Evolutionary conservation across 768 basidiomycete genomes (phyloP).

Genomic region (Imleria badia): DNA sequence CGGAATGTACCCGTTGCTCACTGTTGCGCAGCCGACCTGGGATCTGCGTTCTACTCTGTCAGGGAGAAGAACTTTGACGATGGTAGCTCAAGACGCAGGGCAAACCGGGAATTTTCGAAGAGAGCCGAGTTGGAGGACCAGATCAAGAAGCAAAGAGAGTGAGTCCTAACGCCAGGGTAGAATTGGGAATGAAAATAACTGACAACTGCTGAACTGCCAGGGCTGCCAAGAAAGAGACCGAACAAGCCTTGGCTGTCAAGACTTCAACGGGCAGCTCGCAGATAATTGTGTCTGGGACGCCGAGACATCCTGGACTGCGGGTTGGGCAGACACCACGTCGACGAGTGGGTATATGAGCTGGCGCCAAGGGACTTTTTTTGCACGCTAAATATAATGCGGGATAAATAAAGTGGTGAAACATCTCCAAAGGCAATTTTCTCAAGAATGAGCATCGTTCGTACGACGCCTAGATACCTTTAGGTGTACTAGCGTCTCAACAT

Average conservation of each 20-base stretch:
- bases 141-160: slow-evolving; percentile 80
- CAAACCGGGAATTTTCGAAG: slow-evolving; percentile 90
- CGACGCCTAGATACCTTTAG: slow-evolving; percentile 10
- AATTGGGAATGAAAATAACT: slow-evolving; percentile 1
- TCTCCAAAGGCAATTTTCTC: slow-evolving; percentile 11
- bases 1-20: slow-evolving; percentile 1
- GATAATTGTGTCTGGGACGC: slow-evolving; percentile 80
- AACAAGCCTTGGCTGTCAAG: slow-evolving; percentile 58
- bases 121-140: slow-evolving; percentile 89
- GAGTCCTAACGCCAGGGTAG: slow-evolving; percentile 14
- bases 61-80: slow-evolving; percentile 98
- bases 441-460: slow-evolving; percentile 5
- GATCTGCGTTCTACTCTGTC: slow-evolving; percentile 96
- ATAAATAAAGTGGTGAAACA: background rate
- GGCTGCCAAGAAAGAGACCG: slow-evolving; percentile 58
- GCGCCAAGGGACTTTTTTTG: background rate
- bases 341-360: slow-evolving; percentile 59
- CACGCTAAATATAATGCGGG: background rate
- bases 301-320: slow-evolving; percentile 66
- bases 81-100: slow-evolving; percentile 67
- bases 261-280: slow-evolving; percentile 55
- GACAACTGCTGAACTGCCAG: slow-evolving; percentile 34
- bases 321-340: slow-evolving; percentile 76
- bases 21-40: slow-evolving; percentile 71
- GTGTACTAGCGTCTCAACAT: background rate